Base-by-base conservation (phyloP, 2,329 filamentous ascomycete species). In the Fusarium aywerte region DNA sequence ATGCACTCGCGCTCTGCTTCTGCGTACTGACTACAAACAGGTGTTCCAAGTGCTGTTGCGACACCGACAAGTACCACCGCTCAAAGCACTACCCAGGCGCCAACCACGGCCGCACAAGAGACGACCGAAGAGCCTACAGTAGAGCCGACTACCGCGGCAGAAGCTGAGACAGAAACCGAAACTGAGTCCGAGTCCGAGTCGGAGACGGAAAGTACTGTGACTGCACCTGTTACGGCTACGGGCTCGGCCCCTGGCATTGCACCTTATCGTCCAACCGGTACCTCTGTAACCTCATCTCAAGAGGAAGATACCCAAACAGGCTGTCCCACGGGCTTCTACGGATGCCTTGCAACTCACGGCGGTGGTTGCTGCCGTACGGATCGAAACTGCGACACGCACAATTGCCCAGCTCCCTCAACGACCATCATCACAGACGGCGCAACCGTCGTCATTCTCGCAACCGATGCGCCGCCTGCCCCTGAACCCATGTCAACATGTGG, bases 311-410 rank as follows among this genome's bases (percentile, higher is more conserved):
- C 78, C 12, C 78, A 80, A 57, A 74, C 73, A 7, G 78, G 78
- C 71, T 98, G 95, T 72, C 95, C 95, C 0, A 94, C 90, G 0
- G 94, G 94, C 4, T 98, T 94, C 82, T 98, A 98, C 78, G 90
- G 92, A 49, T 98, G 95, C 78, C 87, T 90, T 4, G 95, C 95
- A 3, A 89, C 89, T 61, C 92, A 94, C 60, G 93, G 92, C 15
- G 93, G 93, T 20, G 86, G 86, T 3, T 98, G 95, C 81, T 98
- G 95, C 80, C 91, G 91, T 58, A 93, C 92, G 0, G 94, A 93
- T 3, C 88, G 94, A 20, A 87, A 97, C 79, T 98, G 95, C 79
- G 87, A 90, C 61, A 90, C 89, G 0, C 92, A 91, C 0, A 92
- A 90, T 8, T 98, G 95, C 73, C 91, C 92, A 0, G 79, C 87